Conservation (phyloP, 2,329 filamentous ascomycete species). For the Metarhizium anisopliae region DNA sequence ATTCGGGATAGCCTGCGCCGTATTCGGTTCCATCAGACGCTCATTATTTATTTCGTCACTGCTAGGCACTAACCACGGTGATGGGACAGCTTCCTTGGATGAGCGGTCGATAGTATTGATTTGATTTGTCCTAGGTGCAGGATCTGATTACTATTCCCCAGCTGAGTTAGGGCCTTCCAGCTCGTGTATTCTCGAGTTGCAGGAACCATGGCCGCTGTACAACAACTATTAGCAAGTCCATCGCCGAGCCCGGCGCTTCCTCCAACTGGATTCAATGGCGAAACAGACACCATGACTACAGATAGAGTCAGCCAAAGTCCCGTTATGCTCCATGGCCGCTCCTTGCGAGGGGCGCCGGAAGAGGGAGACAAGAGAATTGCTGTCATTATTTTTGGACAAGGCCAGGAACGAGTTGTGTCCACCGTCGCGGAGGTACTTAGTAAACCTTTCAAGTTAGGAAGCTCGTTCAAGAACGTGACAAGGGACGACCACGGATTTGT, state of each 20-base stretch:
- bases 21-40: no score
- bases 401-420: constrained; percentile 65
- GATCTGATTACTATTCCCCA: neutral
- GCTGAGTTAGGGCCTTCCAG: neutral
- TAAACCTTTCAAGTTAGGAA: constrained; percentile 56
- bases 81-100: neutral
- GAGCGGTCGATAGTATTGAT: neutral
- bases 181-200: neutral
- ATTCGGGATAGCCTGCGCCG: no score
- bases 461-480: constrained; percentile 44
- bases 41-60: neutral
- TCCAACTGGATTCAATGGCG: constrained; percentile 14
- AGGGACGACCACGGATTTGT: constrained; percentile 53
- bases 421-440: constrained; percentile 73
- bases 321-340: constrained; percentile 25
- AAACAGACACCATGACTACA: constrained; percentile 19
- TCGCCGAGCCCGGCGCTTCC: constrained; percentile 18
- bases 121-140: neutral
- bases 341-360: constrained; percentile 36
- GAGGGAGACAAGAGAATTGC: constrained; percentile 50
- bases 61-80: neutral
- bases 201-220: constrained; percentile 27
- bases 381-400: constrained; percentile 59
- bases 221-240: constrained; percentile 25
- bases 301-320: constrained; percentile 27